Percentiles rank a stretch among this genome's conserved stretches.
Conservation (phyloP, 352 stramenopile species). For the Globisporangium barbulae region DNA sequence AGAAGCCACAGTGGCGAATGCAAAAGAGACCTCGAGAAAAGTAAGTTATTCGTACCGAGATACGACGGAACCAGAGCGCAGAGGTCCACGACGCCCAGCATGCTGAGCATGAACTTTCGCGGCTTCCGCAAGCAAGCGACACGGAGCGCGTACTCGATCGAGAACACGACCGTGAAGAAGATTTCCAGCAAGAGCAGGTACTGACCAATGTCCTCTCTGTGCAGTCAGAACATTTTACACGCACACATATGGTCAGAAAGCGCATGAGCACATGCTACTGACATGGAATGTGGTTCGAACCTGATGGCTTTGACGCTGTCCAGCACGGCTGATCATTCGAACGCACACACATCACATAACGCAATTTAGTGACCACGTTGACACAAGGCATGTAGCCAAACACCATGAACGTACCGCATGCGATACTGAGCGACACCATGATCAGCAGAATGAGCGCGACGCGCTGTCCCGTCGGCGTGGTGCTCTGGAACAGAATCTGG, state of each 20-base stretch:
- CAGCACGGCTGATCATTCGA: slow-evolving; percentile 38
- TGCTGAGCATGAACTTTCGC: slow-evolving; percentile 57
- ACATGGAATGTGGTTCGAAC: slow-evolving; percentile 23
- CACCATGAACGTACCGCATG: slow-evolving; percentile 31
- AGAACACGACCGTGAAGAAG: slow-evolving; percentile 79
- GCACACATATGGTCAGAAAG: background rate
- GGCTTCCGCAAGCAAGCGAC: slow-evolving; percentile 61
- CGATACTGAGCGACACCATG: slow-evolving; percentile 68
- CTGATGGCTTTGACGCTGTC: slow-evolving; percentile 70
- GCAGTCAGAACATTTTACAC: background rate
- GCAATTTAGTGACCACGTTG: background rate
- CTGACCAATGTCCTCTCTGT: slow-evolving; percentile 53
- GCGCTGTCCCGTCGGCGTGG: slow-evolving; percentile 58
- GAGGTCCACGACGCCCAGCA: slow-evolving; percentile 76
- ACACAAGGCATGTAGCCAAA: too few species aligned
- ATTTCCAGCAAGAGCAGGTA: slow-evolving; percentile 68
- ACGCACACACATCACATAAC: background rate
- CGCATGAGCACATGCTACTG: background rate
- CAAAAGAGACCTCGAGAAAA: background rate
- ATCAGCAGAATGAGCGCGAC: slow-evolving; percentile 66
- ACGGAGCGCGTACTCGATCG: slow-evolving; percentile 70
- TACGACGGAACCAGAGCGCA: slow-evolving; percentile 80
- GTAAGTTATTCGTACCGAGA: slow-evolving; percentile 30
- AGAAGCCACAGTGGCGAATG: background rate
- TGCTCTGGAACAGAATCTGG: slow-evolving; percentile 70